Evolutionary conservation across 2,329 filamentous ascomycete species (phyloP).

Genomic region (Anthostomella pinea): DNA sequence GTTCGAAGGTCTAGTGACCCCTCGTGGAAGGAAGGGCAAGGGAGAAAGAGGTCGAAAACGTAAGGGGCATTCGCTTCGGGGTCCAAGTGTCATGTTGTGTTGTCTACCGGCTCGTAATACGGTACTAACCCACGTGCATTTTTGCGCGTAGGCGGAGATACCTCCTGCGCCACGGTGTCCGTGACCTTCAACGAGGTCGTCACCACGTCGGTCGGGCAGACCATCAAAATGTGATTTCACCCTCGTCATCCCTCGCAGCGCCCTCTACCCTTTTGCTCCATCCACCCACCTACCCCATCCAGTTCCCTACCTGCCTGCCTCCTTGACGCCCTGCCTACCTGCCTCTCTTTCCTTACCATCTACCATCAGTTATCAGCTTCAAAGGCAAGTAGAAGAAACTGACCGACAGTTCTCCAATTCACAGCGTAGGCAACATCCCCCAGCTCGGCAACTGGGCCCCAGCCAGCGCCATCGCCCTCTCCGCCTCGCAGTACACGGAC

Average conservation of each 20-base stretch:
- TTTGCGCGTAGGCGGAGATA: slow-evolving; percentile 12
- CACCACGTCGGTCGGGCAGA: slow-evolving; percentile 44
- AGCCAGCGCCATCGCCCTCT: slow-evolving; percentile 42
- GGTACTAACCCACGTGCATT: not conserved
- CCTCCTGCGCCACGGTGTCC: slow-evolving; percentile 26
- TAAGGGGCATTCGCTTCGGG: too few relatives aligned
- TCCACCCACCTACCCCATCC: not conserved
- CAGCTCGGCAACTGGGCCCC: slow-evolving; percentile 52
- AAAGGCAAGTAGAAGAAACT: not conserved
- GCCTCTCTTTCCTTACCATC: not conserved
- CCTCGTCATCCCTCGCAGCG: slow-evolving; percentile 13
- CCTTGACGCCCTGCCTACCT: not conserved
- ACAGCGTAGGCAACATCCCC: slow-evolving; percentile 17
- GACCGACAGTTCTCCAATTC: not conserved
- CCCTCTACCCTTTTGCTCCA: not conserved
- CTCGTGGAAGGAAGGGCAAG: too few relatives aligned
- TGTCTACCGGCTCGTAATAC: too few relatives aligned
- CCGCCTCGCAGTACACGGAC: slow-evolving; percentile 46
- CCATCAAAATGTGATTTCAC: slow-evolving; percentile 46
- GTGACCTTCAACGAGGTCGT: slow-evolving; percentile 48
- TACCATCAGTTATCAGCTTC: not conserved
- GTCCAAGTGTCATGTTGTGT: too few relatives aligned
- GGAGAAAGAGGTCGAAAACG: slow-evolving; percentile 1
- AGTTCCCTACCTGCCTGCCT: not conserved
- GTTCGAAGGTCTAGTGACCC: too few relatives aligned